Evolutionary conservation across 129 eudicot genomes (phyloP), one percentile per base, ranked within the genome.

Genomic region (Logfia minima): DNA sequence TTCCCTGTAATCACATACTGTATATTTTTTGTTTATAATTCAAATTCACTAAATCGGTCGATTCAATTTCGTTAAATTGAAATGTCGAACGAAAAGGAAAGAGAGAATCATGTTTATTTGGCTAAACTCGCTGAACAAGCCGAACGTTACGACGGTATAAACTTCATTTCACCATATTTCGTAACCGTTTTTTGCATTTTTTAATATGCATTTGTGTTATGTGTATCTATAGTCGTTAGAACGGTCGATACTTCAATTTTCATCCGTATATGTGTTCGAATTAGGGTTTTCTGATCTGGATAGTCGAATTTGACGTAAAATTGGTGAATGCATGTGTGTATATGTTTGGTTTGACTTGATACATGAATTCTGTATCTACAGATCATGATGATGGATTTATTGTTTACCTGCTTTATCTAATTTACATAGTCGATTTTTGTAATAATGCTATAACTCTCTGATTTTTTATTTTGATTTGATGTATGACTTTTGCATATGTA

Each of bases 41-140:
- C 70, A 80, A 18, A 11, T 4, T 66, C 66, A 8, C 37, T 62
- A 1, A 34, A 8, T 64, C 52, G 4, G 48, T 45, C 26, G 2
- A 74, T 58, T 39, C 56, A 16, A 72, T 53, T 34, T n/a, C 4
- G n/a, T 48, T 69, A 62, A 19, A 34, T 14, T 18, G 83, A 61
- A 67, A 90, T 93, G 97, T 81, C 98, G 79, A 80, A 82, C 34
- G 96, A 93, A 26, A 90, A 87, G 82, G 97, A 93, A 78, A 83
- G 98, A 79, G 97, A 87, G 66, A 88, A 84, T 77, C 98, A 90
- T 79, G 98, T 93, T 24, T 93, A 90, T 84, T 51, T 87, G 88
- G 98, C 98, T 21, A 93, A 93, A 87, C 96, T 90, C 45, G 89
- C 96, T n/a, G 98, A 93, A 84, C 98, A 93, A 84, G 98, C 97